Percentiles rank a stretch among this genome's conserved stretches.
phyloP scores from a whole-genome alignment of 2,329 filamentous ascomycete genomes.

The Akanthomyces dipterigenus region DNA sequence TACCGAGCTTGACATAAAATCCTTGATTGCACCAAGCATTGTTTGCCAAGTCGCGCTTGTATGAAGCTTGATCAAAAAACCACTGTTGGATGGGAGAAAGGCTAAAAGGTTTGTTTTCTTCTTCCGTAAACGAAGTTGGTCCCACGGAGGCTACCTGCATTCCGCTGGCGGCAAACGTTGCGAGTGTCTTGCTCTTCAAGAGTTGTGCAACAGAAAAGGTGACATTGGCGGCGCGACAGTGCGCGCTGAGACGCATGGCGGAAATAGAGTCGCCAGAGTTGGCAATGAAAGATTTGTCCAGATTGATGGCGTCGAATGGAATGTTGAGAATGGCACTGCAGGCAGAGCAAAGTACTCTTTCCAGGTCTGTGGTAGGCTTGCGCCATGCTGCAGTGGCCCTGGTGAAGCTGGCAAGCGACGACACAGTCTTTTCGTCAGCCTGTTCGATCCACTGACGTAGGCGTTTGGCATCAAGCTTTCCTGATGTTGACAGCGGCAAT shows the following conservation, averaged over 20 bases:
- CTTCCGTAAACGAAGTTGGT: background rate
- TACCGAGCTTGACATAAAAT: background rate
- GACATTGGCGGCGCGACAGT: background rate
- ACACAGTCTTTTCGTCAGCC: background rate
- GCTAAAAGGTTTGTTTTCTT: background rate
- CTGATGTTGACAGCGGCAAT: background rate
- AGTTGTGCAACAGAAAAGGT: background rate
- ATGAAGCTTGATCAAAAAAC: slow-evolving; percentile 10
- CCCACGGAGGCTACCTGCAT: background rate
- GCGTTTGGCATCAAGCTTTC: background rate
- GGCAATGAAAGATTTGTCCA: slow-evolving; percentile 12
- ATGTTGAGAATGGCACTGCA: slow-evolving; percentile 11
- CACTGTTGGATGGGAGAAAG: slow-evolving; percentile 13
- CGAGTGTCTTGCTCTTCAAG: background rate
- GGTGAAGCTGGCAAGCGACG: background rate
- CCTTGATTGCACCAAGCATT: background rate
- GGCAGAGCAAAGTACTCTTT: slow-evolving; percentile 8
- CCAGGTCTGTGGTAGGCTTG: slow-evolving; percentile 1
- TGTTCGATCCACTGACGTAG: background rate
- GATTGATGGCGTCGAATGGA: background rate
- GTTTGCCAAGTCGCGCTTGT: background rate
- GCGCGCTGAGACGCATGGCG: slow-evolving; percentile 6
- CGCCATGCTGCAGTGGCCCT: background rate
- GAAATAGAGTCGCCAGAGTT: slow-evolving; percentile 14
- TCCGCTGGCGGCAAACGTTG: background rate